Base-by-base conservation (phyloP, 2,329 filamentous ascomycete species). In the Coleophoma cylindrospora region DNA sequence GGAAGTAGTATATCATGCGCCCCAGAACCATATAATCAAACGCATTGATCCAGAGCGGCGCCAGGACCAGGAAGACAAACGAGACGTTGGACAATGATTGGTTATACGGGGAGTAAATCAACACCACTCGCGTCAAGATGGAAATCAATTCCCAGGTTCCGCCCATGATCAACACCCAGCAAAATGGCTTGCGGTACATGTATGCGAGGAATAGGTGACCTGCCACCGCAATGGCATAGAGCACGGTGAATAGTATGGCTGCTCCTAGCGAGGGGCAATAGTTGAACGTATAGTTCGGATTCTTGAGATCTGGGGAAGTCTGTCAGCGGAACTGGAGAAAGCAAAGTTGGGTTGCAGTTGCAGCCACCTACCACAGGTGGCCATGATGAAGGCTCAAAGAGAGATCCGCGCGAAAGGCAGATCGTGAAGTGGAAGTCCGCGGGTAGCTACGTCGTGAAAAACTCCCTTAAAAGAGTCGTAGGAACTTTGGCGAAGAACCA, bases 81-180 rank as follows among this genome's bases (percentile, higher is more conserved):
- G 34, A 37, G 34, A n/a, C n/a, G 11, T n/a, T 37, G 34, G 34
- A 37, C 34, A 37, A 12, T 12, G 11, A 3, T 37, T 12, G 11
- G 12, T 12, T 12, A 37, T 12, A 37, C 3, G 34, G 34, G 34
- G 11, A 12, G n/a, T 2, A n/a, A n/a, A 37, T 37, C 34, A 12
- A 12, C n/a, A n/a, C 34, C 2, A 37, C 34, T 37, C 34, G 34
- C 2, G 34, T 12, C 11, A n/a, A 3, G 4, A 37, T 12, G 2
- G 12, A 12, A n/a, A 37, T 37, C 2, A 37, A 12, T 37, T 37
- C 34, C 34, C 34, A 37, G n/a, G n/a, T 37, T 37, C 34, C 34
- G 34, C 34, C 34, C 34, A 37, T 69, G 47, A 72, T 66, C 6
- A 76, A 64, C 4, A 74, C 70, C 67, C 66, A 69, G 47, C 60